phyloP scores from a whole-genome alignment of 371 early-diverging fungal genomes.

The Mucor mucedo region DNA sequence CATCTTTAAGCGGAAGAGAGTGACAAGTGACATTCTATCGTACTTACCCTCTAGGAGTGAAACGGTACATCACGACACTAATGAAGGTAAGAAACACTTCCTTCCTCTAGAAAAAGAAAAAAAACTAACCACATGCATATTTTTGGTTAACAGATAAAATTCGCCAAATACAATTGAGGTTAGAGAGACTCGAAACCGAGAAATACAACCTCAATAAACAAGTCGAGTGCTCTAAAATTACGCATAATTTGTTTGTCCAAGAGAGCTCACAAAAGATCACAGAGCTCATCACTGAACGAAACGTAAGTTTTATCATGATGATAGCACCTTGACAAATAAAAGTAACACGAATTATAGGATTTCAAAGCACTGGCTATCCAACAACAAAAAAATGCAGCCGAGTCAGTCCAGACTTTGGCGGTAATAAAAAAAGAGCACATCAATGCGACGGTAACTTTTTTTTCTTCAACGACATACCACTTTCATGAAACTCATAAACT shows the following conservation, averaged over 20 bases:
- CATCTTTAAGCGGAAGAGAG: background rate
- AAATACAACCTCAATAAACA: background rate
- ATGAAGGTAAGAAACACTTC: background rate
- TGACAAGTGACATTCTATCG: background rate
- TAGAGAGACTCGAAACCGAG: background rate
- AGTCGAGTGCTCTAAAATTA: background rate
- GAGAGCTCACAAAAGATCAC: background rate
- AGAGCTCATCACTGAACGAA: background rate
- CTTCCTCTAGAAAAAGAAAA: background rate
- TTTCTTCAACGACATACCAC: too few species aligned
- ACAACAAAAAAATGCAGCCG: constrained; percentile 5
- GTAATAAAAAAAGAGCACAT: constrained; percentile 14
- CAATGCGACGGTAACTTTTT: constrained; percentile 1
- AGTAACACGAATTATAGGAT: background rate
- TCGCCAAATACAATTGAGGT: background rate
- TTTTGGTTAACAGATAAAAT: background rate
- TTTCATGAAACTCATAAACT: too few species aligned
- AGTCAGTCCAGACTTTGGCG: constrained; percentile 3
- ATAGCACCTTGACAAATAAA: background rate
- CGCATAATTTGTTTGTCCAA: background rate
- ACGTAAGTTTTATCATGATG: background rate
- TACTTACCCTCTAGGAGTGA: background rate
- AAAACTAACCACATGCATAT: background rate
- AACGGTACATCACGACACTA: background rate
- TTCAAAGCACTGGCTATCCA: constrained; percentile 11